Evolutionary conservation across 805 yeast species (phyloP).

Genomic region (Wickerhamomyces kurtzmanii): DNA sequence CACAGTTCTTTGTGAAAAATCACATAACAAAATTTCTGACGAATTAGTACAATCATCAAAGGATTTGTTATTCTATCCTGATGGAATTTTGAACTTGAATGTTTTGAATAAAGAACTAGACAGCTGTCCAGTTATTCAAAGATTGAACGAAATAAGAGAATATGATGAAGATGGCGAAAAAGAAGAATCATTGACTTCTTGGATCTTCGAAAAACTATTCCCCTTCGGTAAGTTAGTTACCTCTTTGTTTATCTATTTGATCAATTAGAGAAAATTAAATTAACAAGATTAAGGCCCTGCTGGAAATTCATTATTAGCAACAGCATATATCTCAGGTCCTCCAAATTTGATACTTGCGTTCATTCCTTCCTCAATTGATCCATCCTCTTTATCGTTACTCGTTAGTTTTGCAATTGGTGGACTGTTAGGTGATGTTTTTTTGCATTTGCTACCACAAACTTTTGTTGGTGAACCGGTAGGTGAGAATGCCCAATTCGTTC

Average conservation of each 20-base stretch:
- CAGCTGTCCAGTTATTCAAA: slow-evolving; percentile 28
- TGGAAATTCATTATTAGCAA: slow-evolving; percentile 53
- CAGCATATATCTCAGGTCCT: slow-evolving; percentile 53
- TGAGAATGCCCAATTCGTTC: slow-evolving; percentile 29
- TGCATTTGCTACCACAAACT: slow-evolving; percentile 64
- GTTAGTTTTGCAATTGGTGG: slow-evolving; percentile 76
- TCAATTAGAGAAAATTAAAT: no score
- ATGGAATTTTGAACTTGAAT: slow-evolving; percentile 34
- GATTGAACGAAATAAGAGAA: slow-evolving; percentile 24
- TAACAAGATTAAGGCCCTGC: no score
- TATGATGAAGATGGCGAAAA: slow-evolving; percentile 5
- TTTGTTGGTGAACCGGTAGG: slow-evolving; percentile 42
- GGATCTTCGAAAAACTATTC: slow-evolving; percentile 31
- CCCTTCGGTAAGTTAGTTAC: no score
- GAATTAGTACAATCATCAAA: no score
- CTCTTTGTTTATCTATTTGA: no score
- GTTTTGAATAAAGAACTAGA: slow-evolving; percentile 18
- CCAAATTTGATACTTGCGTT: slow-evolving; percentile 48
- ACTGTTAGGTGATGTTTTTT: slow-evolving; percentile 61
- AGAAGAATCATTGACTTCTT: slow-evolving; percentile 22
- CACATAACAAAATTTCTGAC: no score
- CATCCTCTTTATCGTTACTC: slow-evolving; percentile 37
- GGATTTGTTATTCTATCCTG: slow-evolving; percentile 19
- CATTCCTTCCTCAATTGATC: slow-evolving; percentile 47
- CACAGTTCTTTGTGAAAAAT: no score